Evolutionary conservation across 2,329 filamentous ascomycete species (phyloP), one percentile per base, ranked within the genome.

Genomic region (Blastomyces emzantsi): DNA sequence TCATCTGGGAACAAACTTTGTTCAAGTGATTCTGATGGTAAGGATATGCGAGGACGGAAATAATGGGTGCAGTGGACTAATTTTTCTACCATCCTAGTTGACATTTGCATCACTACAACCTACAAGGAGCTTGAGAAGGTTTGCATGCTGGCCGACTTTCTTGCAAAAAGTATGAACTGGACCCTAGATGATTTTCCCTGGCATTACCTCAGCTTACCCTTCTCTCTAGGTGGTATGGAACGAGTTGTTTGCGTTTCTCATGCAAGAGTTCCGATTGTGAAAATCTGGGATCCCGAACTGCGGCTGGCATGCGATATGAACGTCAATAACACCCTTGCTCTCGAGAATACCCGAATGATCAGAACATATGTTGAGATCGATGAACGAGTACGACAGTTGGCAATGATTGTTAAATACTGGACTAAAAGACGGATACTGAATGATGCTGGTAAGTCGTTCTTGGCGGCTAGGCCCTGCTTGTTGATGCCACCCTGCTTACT

Each of bases 401-500:
- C 94, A 19, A 97, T 99, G 91, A 90, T 96, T 65, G 85, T 99
- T 78, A 99, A 99, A 76, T 85, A 97, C 78, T 99, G 94, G 94
- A 96, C 94, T 63, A 90, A 94, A 77, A 85, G 85, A 75, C 87
- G 94, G 74, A 88, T 96, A 70, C 82, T 99, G 69, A 99, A 99
- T 73, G 94, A 99, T 80, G 94, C 94, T 74, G 93, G 92, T 96
- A 81, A 80, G 88, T 70, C 63, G 61, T 62, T 22, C 62, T 30
- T 39, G 6, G 30, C 25, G 49, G 39, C 25, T 63, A 11, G 13
- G 5, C 19, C 43, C 30, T 19, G 13, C 13, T 28, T 63, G n/a
- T 64, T 17, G 59, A 56, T 51, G 60, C 60, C 67, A 73, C 62
- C 73, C 66, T 54, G 41, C 51, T 63, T 22, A 52, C 41, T 36